phyloP scores from a whole-genome alignment of 148 eudicot genomes.

The Silene uniflora region DNA sequence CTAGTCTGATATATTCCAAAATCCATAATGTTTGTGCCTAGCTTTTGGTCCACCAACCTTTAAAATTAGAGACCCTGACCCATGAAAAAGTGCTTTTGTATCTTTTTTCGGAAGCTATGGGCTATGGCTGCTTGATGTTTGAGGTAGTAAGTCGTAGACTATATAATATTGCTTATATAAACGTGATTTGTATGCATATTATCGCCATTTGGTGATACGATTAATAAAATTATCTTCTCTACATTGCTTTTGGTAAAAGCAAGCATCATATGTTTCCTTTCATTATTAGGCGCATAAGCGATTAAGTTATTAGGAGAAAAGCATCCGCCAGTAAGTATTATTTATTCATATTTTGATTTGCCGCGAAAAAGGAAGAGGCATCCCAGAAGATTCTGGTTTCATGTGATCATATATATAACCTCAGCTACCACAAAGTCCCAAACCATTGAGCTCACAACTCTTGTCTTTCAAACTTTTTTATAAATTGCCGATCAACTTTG shows the following conservation, averaged over 20 bases:
- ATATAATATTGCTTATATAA: not conserved
- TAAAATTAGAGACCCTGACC: constrained; percentile 16
- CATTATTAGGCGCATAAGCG: constrained; percentile 8
- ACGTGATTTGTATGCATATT: constrained; percentile 9
- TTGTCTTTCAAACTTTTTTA: not conserved
- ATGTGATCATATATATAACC: not conserved
- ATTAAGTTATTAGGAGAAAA: not conserved
- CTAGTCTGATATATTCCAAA: constrained; percentile 1
- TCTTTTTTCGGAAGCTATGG: constrained; percentile 2
- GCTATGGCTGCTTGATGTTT: not conserved
- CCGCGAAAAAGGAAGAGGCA: not conserved
- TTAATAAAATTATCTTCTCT: constrained; percentile 5
- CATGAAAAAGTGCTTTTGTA: constrained; percentile 6
- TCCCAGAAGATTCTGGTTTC: not conserved
- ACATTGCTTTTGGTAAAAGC: constrained; percentile 9
- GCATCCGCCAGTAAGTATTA: not conserved
- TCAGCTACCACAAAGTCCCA: not conserved
- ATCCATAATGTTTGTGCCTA: constrained; percentile 7
- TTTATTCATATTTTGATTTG: not conserved
- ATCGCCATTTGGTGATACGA: not conserved
- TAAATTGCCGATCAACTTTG: not conserved
- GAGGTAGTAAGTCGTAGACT: not conserved
- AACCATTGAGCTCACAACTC: not conserved
- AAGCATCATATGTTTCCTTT: not conserved
- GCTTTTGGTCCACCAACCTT: constrained; percentile 13